phyloP scores from a whole-genome alignment of 225 moss, liverwort and hornwort genomes.

The Pleurozium schreberi region DNA sequence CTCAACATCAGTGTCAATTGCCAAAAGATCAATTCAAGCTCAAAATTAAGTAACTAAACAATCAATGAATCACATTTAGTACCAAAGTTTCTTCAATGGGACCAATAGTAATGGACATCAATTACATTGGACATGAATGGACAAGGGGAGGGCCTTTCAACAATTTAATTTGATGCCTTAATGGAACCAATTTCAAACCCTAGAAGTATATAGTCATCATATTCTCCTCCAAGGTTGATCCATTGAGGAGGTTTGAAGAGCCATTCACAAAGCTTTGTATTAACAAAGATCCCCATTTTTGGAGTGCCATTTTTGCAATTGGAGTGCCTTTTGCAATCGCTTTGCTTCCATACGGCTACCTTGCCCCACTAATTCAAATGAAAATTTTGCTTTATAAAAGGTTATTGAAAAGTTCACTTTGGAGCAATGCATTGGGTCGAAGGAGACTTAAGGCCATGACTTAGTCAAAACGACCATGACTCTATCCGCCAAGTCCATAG shows the following conservation, averaged over 20 bases:
- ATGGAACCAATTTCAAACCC: neutral
- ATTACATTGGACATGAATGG: neutral
- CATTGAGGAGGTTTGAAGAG: neutral
- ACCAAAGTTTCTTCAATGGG: fast-evolving
- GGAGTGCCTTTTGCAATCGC: neutral
- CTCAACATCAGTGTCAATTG: neutral
- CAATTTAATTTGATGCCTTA: neutral
- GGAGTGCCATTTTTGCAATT: too few species aligned
- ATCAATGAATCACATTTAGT: neutral
- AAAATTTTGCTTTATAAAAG: neutral
- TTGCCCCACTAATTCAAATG: fast-evolving
- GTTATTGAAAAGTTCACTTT: too few species aligned
- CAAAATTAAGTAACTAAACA: neutral
- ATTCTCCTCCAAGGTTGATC: fast-evolving
- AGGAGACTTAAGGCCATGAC: neutral
- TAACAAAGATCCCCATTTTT: too few species aligned
- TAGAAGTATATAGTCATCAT: fast-evolving
- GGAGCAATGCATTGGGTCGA: fast-evolving
- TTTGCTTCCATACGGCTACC: neutral
- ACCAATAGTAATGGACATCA: neutral
- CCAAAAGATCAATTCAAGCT: neutral
- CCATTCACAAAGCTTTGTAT: fast-evolving
- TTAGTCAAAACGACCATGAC: neutral
- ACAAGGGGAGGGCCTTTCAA: fast-evolving
- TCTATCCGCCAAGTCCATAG: neutral